Base-by-base conservation (phyloP, 2,329 filamentous ascomycete genomes). In the Verticillium tricorpus region DNA sequence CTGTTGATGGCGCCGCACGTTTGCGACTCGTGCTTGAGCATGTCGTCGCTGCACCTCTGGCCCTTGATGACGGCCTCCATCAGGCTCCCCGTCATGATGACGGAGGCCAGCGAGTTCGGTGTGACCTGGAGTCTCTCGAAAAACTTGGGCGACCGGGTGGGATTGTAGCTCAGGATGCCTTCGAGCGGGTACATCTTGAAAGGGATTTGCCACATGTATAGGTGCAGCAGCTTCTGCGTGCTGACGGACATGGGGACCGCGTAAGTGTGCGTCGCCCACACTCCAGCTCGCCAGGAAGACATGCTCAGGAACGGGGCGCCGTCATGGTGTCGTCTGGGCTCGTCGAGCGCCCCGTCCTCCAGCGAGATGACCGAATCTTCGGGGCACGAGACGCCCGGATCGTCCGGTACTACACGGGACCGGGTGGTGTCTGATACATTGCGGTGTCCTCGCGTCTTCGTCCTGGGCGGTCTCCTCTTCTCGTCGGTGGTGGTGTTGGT, bases 161-260 rank as follows among this genome's bases (percentile, higher is more conserved):
- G 72, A 57, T 74, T 74, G 67, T 72, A 69, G 28, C 67, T 64
- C 32, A 74, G 63, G 2, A 74, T 59, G 56, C 71, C 67, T 52
- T 74, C 73, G 64, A 70, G 71, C 1, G 72, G 72, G n/a, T 74
- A 74, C 55, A 72, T 65, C 61, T 70, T 71, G 61, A 66, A 65
- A n/a, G 71, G 70, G 12, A 70, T 63, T 2, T 67, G 56, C 54
- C 64, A 60, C 61, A 73, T 68, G 60, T 71, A 70, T 52, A 67
- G 66, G 55, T 72, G 65, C 31, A 74, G 71, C 15, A 72, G 60
- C 19, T 64, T 64, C 67, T 70, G 68, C 57, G 72, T 67, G 9
- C 66, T 63, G n/a, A 68, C 64, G 22, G 66, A 59, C 14, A 62
- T 52, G 4, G 57, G 57, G 3, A 58, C 40, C 14, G 37, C 37